Conservation (phyloP, 108 stramenopile species). For the Licmophora abbreviata region DNA sequence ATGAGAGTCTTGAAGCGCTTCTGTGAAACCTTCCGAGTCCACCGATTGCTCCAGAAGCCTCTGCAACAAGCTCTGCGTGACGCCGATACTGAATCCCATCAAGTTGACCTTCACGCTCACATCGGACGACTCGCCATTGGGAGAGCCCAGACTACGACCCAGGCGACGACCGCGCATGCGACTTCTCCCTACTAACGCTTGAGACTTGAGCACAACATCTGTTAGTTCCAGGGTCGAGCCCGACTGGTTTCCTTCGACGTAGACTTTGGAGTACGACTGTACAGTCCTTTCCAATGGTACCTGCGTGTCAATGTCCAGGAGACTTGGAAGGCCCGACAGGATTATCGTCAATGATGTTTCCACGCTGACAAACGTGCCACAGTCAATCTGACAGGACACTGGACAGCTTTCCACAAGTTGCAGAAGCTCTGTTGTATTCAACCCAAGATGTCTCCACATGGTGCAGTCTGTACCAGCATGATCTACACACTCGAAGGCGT, state of each 20-base stretch:
- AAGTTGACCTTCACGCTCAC: too few species aligned
- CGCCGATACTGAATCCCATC: too few species aligned
- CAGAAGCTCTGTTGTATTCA: conserved; percentile 12
- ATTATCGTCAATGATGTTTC: conserved; percentile 8
- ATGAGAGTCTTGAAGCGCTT: conserved; percentile 12
- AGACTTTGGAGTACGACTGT: too few species aligned
- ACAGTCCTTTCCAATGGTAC: too few species aligned
- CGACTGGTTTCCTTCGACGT: too few species aligned
- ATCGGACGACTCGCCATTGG: too few species aligned
- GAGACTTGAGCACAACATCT: too few species aligned
- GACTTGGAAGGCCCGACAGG: conserved; percentile 8
- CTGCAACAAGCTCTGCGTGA: not conserved
- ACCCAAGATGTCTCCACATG: conserved; percentile 30
- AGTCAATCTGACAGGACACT: conserved; percentile 27
- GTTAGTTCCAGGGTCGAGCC: too few species aligned
- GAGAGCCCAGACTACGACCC: too few species aligned
- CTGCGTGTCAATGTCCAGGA: too few species aligned
- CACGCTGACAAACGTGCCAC: conserved; percentile 18
- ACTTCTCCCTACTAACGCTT: too few species aligned
- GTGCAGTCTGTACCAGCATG: conserved; percentile 27
- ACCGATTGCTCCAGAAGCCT: not conserved
- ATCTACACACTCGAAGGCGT: conserved; percentile 16
- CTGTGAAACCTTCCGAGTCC: conserved; percentile 3
- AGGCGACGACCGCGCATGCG: too few species aligned
- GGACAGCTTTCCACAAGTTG: conserved; percentile 29